These are phyloP conservation scores for Pseudopithomyces chartarum DNA, from an alignment of 2,329 filamentous ascomycete genomes.

Conservation along the genomic window DNA sequence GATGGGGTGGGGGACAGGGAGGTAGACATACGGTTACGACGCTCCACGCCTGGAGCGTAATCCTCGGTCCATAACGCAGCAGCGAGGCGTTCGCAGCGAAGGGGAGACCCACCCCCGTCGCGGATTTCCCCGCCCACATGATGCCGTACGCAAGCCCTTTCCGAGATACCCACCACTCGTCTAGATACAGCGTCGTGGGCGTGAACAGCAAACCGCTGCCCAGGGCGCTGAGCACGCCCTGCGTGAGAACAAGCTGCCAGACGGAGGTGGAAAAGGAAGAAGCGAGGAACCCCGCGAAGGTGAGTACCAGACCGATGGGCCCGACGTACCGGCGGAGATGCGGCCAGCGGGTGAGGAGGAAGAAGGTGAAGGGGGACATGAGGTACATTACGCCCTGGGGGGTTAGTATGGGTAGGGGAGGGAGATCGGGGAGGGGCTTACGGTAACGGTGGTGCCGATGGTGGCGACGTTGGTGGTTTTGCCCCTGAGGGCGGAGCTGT, in stretches of 20 bases:
- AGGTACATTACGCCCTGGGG: not conserved
- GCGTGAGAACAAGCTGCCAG: conserved; percentile 40
- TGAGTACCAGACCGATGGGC: conserved; percentile 39
- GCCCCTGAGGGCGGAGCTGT: conserved; percentile 16
- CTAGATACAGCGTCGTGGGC: conserved; percentile 58
- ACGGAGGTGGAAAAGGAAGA: conserved; percentile 36
- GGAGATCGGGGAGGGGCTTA: conserved; percentile 2
- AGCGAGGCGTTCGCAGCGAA: conserved; percentile 49
- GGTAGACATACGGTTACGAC: not conserved
- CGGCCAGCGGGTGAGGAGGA: not conserved
- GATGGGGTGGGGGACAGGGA: not conserved
- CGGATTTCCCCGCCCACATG: conserved; percentile 55
- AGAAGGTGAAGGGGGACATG: not conserved
- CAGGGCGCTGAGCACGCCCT: conserved; percentile 45
- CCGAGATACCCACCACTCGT: conserved; percentile 64
- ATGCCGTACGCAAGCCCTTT: conserved; percentile 66
- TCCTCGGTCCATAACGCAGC: conserved; percentile 43
- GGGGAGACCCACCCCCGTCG: conserved; percentile 51
- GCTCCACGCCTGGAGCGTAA: conserved; percentile 48
- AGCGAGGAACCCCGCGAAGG: conserved; percentile 19
- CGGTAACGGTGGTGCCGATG: conserved; percentile 26
- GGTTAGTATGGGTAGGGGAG: not conserved
- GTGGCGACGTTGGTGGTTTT: conserved; percentile 16
- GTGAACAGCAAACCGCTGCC: conserved; percentile 55
- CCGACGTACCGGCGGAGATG: conserved; percentile 30